phyloP scores from a whole-genome alignment of 2,329 filamentous ascomycete species.

The Didymella sp. region DNA sequence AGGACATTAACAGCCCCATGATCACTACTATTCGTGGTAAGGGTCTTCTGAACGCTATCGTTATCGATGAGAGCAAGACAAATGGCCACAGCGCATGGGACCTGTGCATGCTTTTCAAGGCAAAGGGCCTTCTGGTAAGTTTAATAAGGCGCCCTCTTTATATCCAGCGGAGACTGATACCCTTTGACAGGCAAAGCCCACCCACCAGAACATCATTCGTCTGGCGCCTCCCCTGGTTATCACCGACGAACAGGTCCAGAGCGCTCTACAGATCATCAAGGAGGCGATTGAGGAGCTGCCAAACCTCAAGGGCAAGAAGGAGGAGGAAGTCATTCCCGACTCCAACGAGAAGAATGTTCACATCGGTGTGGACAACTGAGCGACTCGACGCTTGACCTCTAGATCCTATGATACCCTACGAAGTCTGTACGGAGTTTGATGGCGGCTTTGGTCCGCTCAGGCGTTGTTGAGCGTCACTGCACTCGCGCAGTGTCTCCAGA shows the following conservation, averaged over 20 bases:
- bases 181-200: constrained; percentile 83
- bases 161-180: constrained; percentile 38
- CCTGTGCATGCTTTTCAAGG: constrained; percentile 92
- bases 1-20: constrained; percentile 77
- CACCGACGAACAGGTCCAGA: constrained; percentile 81
- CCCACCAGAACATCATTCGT: constrained; percentile 97
- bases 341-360: constrained; percentile 67
- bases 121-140: constrained; percentile 88
- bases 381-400: background rate
- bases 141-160: constrained; percentile 17
- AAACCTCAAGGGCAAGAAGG: constrained; percentile 62
- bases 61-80: constrained; percentile 89
- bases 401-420: constrained; percentile 27
- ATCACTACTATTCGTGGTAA: constrained; percentile 87
- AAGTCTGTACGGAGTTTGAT: constrained; percentile 1
- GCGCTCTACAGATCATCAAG: constrained; percentile 79
- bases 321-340: constrained; percentile 61
- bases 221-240: constrained; percentile 97
- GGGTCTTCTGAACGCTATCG: constrained; percentile 91
- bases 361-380: constrained; percentile 64
- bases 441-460: constrained; percentile 15
- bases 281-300: constrained; percentile 85
- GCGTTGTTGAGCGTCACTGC: constrained; percentile 14
- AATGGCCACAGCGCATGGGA: constrained; percentile 93
- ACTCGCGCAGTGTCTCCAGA: constrained; percentile 4